phyloP scores from a whole-genome alignment of 495 filamentous ascomycete species.

The Hypoxylon rickii region DNA sequence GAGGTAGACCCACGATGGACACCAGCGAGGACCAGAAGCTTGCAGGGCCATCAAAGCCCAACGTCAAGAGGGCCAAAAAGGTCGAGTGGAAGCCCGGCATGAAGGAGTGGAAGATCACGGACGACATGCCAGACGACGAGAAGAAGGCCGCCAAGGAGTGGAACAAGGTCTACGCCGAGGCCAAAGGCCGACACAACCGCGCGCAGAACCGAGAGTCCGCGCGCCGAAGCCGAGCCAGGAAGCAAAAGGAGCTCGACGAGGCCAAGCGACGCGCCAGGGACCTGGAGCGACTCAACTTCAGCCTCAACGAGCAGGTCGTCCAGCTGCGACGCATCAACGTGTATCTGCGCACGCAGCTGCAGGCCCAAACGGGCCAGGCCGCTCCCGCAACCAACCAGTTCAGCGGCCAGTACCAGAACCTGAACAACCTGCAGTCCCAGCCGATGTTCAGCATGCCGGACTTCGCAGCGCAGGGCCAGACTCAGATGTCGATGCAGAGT shows the following conservation, averaged over 20 bases:
- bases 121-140: slow-evolving; percentile 13
- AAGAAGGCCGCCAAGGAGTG: not conserved
- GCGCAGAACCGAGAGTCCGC: slow-evolving; percentile 15
- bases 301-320: too few species aligned
- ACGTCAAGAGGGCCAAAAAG: not conserved
- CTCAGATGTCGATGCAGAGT: too few species aligned
- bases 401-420: too few species aligned
- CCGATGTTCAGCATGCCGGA: too few species aligned
- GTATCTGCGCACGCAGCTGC: too few species aligned
- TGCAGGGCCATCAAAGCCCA: not conserved
- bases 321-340: too few species aligned
- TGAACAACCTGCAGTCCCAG: too few species aligned
- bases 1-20: too few species aligned
- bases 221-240: slow-evolving; percentile 5
- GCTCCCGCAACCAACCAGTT: too few species aligned
- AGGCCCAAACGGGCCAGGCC: too few species aligned
- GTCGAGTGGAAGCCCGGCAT: slow-evolving; percentile 2
- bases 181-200: slow-evolving; percentile 2
- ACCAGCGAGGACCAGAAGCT: too few species aligned
- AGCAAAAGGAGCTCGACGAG: not conserved
- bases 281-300: not conserved
- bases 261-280: not conserved
- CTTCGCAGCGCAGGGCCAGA: too few species aligned
- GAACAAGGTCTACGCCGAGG: not conserved
- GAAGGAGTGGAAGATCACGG: slow-evolving; percentile 9